These are phyloP conservation scores for Puccinia hordei DNA, from an alignment of 1,284 basidiomycete genomes.

Conservation along the genomic window DNA sequence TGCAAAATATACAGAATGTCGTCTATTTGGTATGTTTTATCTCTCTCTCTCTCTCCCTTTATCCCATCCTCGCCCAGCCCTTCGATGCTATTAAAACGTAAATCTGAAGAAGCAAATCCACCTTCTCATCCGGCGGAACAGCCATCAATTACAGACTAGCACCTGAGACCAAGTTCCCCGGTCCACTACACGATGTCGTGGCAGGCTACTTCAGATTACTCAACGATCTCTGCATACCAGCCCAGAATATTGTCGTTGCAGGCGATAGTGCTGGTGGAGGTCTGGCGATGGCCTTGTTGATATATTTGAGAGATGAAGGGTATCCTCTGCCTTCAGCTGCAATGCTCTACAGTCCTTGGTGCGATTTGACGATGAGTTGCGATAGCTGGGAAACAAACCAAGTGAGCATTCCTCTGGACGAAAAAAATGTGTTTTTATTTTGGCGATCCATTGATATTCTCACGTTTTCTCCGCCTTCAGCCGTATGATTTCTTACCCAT, in stretches of 20 bases:
- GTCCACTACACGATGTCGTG: constrained; percentile 87
- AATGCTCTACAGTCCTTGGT: constrained; percentile 90
- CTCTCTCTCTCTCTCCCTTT: neutral
- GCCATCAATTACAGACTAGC: constrained; percentile 90
- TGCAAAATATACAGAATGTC: constrained; percentile 83
- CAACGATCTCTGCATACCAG: constrained; percentile 84
- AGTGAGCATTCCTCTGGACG: constrained; percentile 54
- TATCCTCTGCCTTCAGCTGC: constrained; percentile 79
- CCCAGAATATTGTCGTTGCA: constrained; percentile 70
- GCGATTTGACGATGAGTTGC: constrained; percentile 76
- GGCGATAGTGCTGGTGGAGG: constrained; percentile 90
- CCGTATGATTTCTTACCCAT: constrained; percentile 61
- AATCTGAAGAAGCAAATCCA: neutral
- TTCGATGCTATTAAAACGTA: neutral
- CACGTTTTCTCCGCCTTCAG: neutral
- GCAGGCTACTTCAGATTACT: constrained; percentile 82
- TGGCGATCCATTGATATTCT: neutral
- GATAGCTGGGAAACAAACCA: constrained; percentile 96
- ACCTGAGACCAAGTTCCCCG: constrained; percentile 90
- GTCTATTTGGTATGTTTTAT: constrained; percentile 73
- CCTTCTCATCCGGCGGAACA: neutral
- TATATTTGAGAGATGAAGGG: constrained; percentile 68
- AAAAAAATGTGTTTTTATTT: neutral
- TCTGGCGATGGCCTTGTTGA: constrained; percentile 69
- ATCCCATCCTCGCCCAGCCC: neutral